Evolutionary conservation across 148 eudicot genomes (phyloP).

Genomic region (Dianthus caryophyllus): DNA sequence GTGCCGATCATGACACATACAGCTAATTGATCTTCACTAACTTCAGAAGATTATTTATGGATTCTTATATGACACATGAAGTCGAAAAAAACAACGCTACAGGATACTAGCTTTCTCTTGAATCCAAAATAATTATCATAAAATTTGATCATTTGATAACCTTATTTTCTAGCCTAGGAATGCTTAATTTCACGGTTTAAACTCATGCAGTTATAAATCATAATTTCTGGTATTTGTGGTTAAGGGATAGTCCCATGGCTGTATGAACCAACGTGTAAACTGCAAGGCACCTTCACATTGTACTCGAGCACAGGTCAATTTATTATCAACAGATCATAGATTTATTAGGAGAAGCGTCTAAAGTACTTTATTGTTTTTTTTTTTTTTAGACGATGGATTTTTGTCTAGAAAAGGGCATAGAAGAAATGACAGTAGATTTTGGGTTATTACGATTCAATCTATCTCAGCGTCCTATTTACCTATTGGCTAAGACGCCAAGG

Average conservation of each 20-base stretch:
- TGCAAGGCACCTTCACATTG: background rate
- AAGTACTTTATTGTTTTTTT: background rate
- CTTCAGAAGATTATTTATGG: background rate
- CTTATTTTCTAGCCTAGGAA: background rate
- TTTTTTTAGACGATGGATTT: background rate
- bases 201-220: background rate
- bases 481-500: background rate
- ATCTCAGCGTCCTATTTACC: background rate
- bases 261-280: too few species aligned
- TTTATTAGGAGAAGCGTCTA: too few species aligned
- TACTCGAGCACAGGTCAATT: background rate
- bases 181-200: background rate
- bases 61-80: background rate
- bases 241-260: background rate
- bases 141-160: background rate
- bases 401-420: background rate
- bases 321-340: background rate
- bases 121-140: too few species aligned
- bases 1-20: background rate
- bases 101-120: background rate
- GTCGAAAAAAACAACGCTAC: background rate
- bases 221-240: background rate
- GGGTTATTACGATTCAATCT: background rate
- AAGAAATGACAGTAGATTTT: background rate
- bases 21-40: background rate